Evolutionary conservation across 192 early-diverging fungal genomes (phyloP), one percentile per base, ranked within the genome.

Genomic region (Coemansia sp.): DNA sequence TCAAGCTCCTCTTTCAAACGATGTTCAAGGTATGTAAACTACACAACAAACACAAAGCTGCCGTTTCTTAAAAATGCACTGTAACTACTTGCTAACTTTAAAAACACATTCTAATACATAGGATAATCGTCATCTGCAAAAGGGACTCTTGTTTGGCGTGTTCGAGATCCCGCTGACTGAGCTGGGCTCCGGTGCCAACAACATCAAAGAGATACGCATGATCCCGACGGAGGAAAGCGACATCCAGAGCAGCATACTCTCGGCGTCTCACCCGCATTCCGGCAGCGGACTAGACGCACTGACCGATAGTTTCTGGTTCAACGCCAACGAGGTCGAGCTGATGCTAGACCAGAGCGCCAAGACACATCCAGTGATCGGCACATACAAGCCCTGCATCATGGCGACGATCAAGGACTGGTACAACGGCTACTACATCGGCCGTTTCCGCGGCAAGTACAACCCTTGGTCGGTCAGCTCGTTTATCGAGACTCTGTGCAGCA

Each of bases 381-480:
- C 20, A 18, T 56, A 61, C 66, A 68, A 60, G 66, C 8, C 39
- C 5, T 61, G 20, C 34, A 61, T 68, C 28, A 18, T 61, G 20
- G 41, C 33, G n/a, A 68, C 57, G 2, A 61, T 68, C 9, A 68
- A 68, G 37, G 34, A 60, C 20, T 68, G 66, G 66, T 68, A 68
- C 57, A 61, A 68, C 66, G 57, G 66, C 66, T 68, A 61, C 45
- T 68, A 52, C 45, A 68, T 68, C 17, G 63, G 62, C 0, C 69
- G 69, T 4, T 60, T 71, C 56, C 62, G 58, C 1, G 68, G 78
- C 61, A 80, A 80, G 64, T 80, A 80, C 66, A 81, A 81, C n/a
- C 78, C 78, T 9, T 81, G 78, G 78, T 75, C 78, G 5, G 73
- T 75, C 36, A 72, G 70, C 51, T 69, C 70, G 38, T 81, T 75